Conservation (phyloP, 176 grass and related monocot genomes). For the Saccharum spontaneum region DNA sequence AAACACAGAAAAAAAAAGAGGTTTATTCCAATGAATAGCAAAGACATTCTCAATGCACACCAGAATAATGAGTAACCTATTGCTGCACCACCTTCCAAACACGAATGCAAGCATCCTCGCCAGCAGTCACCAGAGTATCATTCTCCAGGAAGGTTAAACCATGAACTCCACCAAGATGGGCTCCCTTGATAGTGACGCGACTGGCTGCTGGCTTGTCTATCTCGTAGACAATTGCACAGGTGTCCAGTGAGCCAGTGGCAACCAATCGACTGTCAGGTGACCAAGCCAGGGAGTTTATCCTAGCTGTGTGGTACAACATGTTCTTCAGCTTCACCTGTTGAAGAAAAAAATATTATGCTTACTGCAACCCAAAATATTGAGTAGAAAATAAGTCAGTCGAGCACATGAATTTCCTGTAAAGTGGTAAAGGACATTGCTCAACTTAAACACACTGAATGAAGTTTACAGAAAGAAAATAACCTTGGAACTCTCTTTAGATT, state of each 20-base stretch:
- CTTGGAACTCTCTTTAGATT: neutral
- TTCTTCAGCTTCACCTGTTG: constrained; percentile 90
- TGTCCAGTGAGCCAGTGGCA: constrained; percentile 91
- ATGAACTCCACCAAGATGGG: constrained; percentile 94
- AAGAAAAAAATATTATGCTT: constrained; percentile 15
- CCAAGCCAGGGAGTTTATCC: constrained; percentile 87
- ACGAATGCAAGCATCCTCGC: constrained; percentile 88
- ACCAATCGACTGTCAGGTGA: constrained; percentile 81
- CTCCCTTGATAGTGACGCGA: constrained; percentile 83
- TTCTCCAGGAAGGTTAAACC: constrained; percentile 70
- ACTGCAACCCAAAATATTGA: neutral
- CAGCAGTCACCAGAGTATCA: constrained; percentile 60
- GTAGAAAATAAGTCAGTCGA: neutral
- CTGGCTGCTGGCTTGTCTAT: constrained; percentile 74
- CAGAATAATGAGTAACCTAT: constrained; percentile 31
- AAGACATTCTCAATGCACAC: constrained; percentile 21
- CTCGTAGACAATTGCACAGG: constrained; percentile 86
- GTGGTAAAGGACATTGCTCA: neutral
- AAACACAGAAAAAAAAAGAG: neutral
- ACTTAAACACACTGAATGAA: neutral
- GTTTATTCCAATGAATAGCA: constrained; percentile 31
- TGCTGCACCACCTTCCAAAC: constrained; percentile 78
- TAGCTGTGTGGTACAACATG: constrained; percentile 93
- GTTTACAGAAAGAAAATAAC: neutral
- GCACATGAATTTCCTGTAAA: neutral